Evolutionary conservation across 768 basidiomycete species (phyloP).

Genomic region (Termitomyces sp.): DNA sequence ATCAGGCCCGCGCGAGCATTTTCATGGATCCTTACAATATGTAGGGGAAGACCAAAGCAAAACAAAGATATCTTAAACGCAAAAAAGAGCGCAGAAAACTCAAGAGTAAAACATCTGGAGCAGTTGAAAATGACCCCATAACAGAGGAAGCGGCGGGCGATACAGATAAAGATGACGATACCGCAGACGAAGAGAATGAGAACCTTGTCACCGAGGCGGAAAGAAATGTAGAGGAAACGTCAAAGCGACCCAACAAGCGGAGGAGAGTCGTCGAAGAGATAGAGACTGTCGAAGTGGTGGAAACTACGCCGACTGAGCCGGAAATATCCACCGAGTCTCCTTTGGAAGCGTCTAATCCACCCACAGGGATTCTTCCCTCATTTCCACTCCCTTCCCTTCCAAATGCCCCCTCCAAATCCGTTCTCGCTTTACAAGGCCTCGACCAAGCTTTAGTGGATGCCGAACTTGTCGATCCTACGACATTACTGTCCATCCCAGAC

Average conservation of each 20-base stretch:
- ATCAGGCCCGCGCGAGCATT: not conserved
- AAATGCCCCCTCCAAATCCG: slow-evolving; percentile 60
- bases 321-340: slow-evolving; percentile 1
- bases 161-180: slow-evolving; percentile 18
- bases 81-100: slow-evolving; percentile 65
- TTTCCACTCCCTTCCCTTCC: slow-evolving; percentile 69
- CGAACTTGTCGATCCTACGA: slow-evolving; percentile 56
- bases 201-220: slow-evolving; percentile 9
- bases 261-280: slow-evolving; percentile 26
- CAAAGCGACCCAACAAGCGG: slow-evolving; percentile 38
- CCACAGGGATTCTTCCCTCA: slow-evolving; percentile 41
- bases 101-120: slow-evolving; percentile 15
- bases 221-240: slow-evolving; percentile 11
- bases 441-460: slow-evolving; percentile 70
- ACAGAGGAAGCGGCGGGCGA: slow-evolving; percentile 16
- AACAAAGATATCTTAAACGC: slow-evolving; percentile 64
- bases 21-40: slow-evolving; percentile 16
- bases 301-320: slow-evolving; percentile 7
- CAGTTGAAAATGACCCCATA: not conserved
- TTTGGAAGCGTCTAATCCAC: slow-evolving; percentile 15
- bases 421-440: slow-evolving; percentile 74
- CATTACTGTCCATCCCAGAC: slow-evolving; percentile 36
- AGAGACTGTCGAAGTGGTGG: slow-evolving; percentile 17
- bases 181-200: slow-evolving; percentile 15
- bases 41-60: slow-evolving; percentile 64